Evolutionary conservation across 257 asterid species (phyloP).

Genomic region (Solanum corneliomulleri): DNA sequence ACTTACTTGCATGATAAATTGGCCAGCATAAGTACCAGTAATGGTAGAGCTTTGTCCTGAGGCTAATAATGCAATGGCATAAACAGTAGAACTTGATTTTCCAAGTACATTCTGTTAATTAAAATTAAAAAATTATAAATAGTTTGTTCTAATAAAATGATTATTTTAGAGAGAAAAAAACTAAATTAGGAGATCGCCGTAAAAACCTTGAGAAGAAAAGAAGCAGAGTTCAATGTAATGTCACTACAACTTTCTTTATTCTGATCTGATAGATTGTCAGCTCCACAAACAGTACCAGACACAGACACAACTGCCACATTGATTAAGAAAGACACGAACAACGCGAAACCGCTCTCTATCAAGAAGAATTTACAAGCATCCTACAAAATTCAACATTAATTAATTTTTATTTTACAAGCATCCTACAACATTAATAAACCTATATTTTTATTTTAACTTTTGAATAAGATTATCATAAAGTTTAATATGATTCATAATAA

Average conservation of each 20-base stretch:
- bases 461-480: not conserved
- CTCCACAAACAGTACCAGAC: conserved; percentile 64
- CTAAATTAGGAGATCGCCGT: not conserved
- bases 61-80: conserved; percentile 81
- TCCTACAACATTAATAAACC: conserved; percentile 30
- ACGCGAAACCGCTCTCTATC: conserved; percentile 82
- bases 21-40: conserved; percentile 97
- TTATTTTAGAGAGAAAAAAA: not conserved
- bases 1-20: conserved; percentile 81
- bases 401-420: conserved; percentile 45
- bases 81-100: conserved; percentile 61
- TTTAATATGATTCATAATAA: not conserved
- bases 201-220: conserved; percentile 78
- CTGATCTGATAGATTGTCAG: conserved; percentile 15
- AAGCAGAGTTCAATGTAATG: conserved; percentile 71
- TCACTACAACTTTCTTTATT: conserved; percentile 39
- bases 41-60: conserved; percentile 95
- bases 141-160: not conserved
- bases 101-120: conserved; percentile 69
- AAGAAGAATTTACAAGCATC: conserved; percentile 76
- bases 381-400: conserved; percentile 21
- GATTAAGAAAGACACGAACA: conserved; percentile 59
- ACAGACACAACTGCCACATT: conserved; percentile 73
- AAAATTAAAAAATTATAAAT: not conserved
- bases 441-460: not conserved